Conservation (phyloP, 257 asterid species). For the Solanum etuberosum region DNA sequence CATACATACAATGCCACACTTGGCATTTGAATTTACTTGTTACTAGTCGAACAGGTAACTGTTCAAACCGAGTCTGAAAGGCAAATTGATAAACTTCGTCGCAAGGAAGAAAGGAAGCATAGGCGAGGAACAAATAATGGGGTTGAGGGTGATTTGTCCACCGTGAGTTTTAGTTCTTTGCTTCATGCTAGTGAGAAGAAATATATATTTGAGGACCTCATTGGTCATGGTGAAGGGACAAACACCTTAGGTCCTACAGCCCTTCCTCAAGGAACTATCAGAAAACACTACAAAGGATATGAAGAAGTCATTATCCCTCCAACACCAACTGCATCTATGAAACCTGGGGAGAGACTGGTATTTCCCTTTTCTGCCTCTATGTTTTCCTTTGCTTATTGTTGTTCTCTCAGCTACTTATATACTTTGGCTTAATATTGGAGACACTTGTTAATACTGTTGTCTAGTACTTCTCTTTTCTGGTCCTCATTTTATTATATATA, state of each 20-base stretch:
- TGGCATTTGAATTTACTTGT: constrained; percentile 3
- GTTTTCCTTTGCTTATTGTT: background rate
- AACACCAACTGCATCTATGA: constrained; percentile 84
- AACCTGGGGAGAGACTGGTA: constrained; percentile 95
- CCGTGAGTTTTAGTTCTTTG: constrained; percentile 63
- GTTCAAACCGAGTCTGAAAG: constrained; percentile 85
- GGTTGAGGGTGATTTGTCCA: constrained; percentile 53
- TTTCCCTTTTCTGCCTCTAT: background rate
- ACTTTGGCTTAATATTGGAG: background rate
- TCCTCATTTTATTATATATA: background rate
- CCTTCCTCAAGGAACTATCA: constrained; percentile 82
- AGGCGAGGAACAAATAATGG: constrained; percentile 74
- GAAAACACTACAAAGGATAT: constrained; percentile 79
- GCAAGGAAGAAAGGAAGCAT: constrained; percentile 87
- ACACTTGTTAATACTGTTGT: background rate
- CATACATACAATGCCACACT: constrained; percentile 7
- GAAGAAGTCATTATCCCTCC: constrained; percentile 95
- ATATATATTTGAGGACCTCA: constrained; percentile 62
- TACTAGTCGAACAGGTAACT: constrained; percentile 49
- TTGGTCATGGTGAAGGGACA: constrained; percentile 77
- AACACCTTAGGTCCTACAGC: constrained; percentile 50
- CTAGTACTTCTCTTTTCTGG: background rate
- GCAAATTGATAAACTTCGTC: constrained; percentile 90
- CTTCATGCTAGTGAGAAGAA: constrained; percentile 91
- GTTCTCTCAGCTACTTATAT: background rate